These are phyloP conservation scores for Cercospora sp. DNA, from an alignment of 2,329 filamentous ascomycete genomes.

Conservation along the genomic window DNA sequence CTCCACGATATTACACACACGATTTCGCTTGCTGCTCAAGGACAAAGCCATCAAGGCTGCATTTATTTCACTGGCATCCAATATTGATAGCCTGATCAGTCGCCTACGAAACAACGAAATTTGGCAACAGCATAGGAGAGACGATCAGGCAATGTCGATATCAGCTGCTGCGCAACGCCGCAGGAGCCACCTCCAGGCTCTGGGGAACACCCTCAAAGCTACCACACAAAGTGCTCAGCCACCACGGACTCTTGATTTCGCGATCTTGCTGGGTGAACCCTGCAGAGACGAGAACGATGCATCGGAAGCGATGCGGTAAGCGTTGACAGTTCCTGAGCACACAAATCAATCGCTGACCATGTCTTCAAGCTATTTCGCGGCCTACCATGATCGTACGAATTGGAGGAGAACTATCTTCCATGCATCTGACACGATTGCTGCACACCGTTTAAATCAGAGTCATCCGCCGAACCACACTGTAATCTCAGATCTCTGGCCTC, in stretches of 20 bases:
- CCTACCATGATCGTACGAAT: too few relatives aligned
- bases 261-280: background rate
- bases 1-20: too few relatives aligned
- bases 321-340: too few relatives aligned
- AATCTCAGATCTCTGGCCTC: too few relatives aligned
- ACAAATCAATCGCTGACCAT: too few relatives aligned
- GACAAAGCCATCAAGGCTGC: background rate
- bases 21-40: background rate
- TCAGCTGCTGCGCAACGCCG: background rate
- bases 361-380: too few relatives aligned
- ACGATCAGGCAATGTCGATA: background rate
- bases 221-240: background rate
- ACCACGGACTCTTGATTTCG: background rate
- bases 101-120: background rate
- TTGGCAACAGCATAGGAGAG: background rate
- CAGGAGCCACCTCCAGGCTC: background rate
- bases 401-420: too few relatives aligned
- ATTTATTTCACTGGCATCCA: too few relatives aligned
- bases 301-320: background rate
- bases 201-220: background rate
- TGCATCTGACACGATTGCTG: too few relatives aligned
- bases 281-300: background rate
- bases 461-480: too few relatives aligned
- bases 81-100: background rate
- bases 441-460: too few relatives aligned